Evolutionary conservation across 352 stramenopile genomes (phyloP), one percentile per base, ranked within the genome.

Genomic region (Globisporangium barbulae): DNA sequence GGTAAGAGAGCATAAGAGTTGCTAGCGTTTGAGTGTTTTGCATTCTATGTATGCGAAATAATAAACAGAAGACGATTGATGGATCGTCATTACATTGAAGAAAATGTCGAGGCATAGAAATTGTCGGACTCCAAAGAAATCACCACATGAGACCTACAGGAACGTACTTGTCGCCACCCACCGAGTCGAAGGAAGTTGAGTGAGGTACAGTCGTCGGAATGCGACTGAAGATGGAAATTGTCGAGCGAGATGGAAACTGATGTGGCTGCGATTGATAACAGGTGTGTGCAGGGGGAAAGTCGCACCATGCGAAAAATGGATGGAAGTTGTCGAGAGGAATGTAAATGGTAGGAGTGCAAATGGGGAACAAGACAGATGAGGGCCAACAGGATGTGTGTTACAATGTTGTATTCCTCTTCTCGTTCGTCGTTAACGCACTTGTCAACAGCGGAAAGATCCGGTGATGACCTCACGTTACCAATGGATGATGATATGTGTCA

Each of bases 401-500:
- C 45, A 52, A 30, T 15, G 4, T 25, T 52, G 19, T 52, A 48
- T 48, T 48, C 42, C 42, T 30, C 45, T 30, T 50, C 44, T 30
- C 5, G 9, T 50, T 50, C 44, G n/a, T 25, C n/a, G 8, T 48
- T 3, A 48, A 39, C 33, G 33, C 33, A 12, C 35, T 28, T 49
- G 7, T 13, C 25, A 15, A 37, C 25, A 37, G 48, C 48, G 13
- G 5, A 55, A 39, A 4, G 6, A 55, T 41, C 28, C 22, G 22
- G 21, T 42, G 8, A 2, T 33, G 6, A 31, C n/a, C 15, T n/a
- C 17, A 10, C 15, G 31, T 25, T 64, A 22, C 21, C 17, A 21
- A 41, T 37, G 30, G 33, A 22, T 42, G 28, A 7, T 55, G 57
- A 44, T 54, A 63, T 57, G n/a, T 57, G 22, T 56, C 41, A 33